Evolutionary conservation across 129 eudicot genomes (phyloP).

Genomic region (Centrapalus pauciflorus): DNA sequence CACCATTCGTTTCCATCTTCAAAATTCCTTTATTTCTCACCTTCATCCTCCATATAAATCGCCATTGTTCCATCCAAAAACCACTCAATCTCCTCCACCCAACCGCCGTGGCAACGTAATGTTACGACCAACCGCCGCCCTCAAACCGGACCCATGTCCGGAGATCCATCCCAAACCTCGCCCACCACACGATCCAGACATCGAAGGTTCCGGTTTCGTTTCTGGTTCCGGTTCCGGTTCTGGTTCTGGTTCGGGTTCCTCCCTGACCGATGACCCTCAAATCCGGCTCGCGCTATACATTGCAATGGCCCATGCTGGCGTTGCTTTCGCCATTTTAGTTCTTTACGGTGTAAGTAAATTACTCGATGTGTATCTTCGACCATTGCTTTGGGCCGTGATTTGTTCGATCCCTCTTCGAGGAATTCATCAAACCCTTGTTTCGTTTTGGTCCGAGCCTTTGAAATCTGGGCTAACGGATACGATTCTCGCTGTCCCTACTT

Average conservation of each 20-base stretch:
- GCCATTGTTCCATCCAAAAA: constrained; percentile 17
- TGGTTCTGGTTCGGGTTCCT: too few relatives aligned
- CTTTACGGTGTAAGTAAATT: constrained; percentile 61
- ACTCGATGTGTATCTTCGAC: constrained; percentile 69
- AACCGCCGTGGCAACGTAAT: constrained; percentile 1
- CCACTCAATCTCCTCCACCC: constrained; percentile 2
- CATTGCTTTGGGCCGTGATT: constrained; percentile 79
- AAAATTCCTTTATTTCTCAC: neutral
- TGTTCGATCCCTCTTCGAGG: constrained; percentile 91
- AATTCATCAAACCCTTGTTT: constrained; percentile 69
- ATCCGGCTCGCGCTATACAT: constrained; percentile 73
- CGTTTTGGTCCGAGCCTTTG: constrained; percentile 74
- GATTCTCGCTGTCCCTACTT: constrained; percentile 57
- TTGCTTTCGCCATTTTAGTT: constrained; percentile 53
- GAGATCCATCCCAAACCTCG: neutral
- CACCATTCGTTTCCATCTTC: constrained; percentile 14
- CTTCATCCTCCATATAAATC: neutral
- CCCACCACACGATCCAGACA: neutral
- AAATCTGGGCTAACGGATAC: constrained; percentile 71
- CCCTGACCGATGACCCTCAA: constrained; percentile 66
- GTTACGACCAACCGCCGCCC: constrained; percentile 19
- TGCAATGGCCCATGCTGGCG: constrained; percentile 87
- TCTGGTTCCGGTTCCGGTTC: too few relatives aligned
- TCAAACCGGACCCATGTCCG: neutral
- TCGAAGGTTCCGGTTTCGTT: too few relatives aligned